These are phyloP conservation scores for Punica granatum DNA, from an alignment of 345 rosid genomes.

Conservation along the genomic window DNA sequence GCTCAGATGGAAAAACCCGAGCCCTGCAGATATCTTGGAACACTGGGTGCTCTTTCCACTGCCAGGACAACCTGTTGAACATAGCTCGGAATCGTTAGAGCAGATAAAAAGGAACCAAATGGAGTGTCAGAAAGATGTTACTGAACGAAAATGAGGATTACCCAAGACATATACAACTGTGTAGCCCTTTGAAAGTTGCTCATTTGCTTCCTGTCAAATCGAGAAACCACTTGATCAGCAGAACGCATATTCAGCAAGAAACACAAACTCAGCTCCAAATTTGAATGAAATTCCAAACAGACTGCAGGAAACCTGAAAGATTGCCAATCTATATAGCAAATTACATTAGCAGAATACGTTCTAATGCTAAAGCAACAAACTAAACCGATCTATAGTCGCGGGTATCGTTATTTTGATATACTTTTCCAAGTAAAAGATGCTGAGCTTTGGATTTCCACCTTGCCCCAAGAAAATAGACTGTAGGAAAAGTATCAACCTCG, in stretches of 20 bases:
- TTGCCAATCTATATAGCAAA: not conserved
- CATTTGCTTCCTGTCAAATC: constrained; percentile 11
- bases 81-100: too few species aligned
- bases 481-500: too few species aligned
- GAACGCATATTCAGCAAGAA: not conserved
- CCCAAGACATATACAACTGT: constrained; percentile 14
- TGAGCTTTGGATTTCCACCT: too few species aligned
- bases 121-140: not conserved
- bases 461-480: too few species aligned
- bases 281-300: too few species aligned
- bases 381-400: too few species aligned
- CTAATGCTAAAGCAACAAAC: not conserved
- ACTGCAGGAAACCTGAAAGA: too few species aligned
- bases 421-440: too few species aligned
- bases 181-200: not conserved
- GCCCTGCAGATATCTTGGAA: constrained; percentile 14
- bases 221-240: not conserved
- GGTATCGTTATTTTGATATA: too few species aligned
- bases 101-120: not conserved
- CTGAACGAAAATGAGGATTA: not conserved
- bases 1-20: constrained; percentile 23
- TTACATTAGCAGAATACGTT: not conserved
- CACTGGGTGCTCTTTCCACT: constrained; percentile 36
- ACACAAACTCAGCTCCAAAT: too few species aligned
- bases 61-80: constrained; percentile 17